A percentile compares a stretch with the other conserved stretches of the same genome.
Evolutionary conservation across 345 rosid genomes (phyloP).

Genomic region (Brassica carinata): DNA sequence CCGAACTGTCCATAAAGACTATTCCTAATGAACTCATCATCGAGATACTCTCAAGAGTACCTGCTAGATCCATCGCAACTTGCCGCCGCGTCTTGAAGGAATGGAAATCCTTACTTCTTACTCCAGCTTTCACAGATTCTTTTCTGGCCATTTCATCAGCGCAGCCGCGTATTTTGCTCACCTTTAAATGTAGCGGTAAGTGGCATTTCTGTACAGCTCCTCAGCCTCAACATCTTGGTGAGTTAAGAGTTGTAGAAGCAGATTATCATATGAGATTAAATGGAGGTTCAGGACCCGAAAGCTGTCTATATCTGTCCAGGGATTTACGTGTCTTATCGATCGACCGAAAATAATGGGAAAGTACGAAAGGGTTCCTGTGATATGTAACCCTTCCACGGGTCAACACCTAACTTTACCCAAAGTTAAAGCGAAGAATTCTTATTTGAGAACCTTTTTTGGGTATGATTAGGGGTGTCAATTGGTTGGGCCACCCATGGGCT

Average conservation of each 20-base stretch:
- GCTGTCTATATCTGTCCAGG: not conserved
- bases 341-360: not conserved
- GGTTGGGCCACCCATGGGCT: too few relatives aligned
- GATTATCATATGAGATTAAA: not conserved
- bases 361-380: not conserved
- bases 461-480: conserved; percentile 1
- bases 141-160: not conserved
- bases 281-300: not conserved
- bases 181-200: not conserved
- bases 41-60: not conserved
- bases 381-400: conserved; percentile 13
- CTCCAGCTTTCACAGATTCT: not conserved
- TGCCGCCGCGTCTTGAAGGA: not conserved
- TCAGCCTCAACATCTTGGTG: not conserved
- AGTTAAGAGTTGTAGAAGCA: not conserved
- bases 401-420: not conserved
- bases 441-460: conserved; percentile 1
- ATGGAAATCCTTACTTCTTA: conserved; percentile 1
- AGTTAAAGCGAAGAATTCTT: not conserved
- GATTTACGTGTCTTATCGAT: not conserved
- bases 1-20: not conserved
- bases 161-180: not conserved
- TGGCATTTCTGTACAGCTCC: conserved; percentile 6
- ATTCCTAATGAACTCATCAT: conserved; percentile 5
- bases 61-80: not conserved